These are phyloP conservation scores for Lithohypha guttulata DNA, from an alignment of 2,329 filamentous ascomycete species.

Conservation along the genomic window DNA sequence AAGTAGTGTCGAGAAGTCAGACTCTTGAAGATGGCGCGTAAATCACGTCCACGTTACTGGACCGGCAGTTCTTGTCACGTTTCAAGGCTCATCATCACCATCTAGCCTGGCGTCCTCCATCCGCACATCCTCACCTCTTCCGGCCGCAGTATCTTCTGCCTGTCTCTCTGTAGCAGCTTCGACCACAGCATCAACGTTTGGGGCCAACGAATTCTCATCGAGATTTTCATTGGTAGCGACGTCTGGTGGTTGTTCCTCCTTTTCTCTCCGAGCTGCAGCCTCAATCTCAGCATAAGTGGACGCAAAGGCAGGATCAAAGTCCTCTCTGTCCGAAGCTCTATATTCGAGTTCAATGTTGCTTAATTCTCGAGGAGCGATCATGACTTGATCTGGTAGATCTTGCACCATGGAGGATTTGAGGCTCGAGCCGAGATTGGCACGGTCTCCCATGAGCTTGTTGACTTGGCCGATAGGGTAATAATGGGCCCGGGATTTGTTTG, in stretches of 20 bases:
- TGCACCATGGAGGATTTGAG: slow-evolving; percentile 27
- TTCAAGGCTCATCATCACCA: too few species aligned
- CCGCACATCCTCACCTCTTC: too few species aligned
- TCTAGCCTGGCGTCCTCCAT: too few species aligned
- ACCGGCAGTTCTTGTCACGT: too few species aligned
- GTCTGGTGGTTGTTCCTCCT: slow-evolving; percentile 16
- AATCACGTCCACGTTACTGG: too few species aligned
- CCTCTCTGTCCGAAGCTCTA: slow-evolving; percentile 34
- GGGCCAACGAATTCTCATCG: too few species aligned
- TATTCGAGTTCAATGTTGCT: slow-evolving; percentile 20
- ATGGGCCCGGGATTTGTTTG: slow-evolving; percentile 41
- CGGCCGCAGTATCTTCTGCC: too few species aligned
- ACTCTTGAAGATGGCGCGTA: too few species aligned
- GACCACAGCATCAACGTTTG: slow-evolving; percentile 11
- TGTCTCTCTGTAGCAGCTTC: too few species aligned
- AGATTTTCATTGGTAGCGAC: slow-evolving; percentile 12
- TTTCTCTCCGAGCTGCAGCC: slow-evolving; percentile 13
- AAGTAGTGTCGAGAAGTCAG: too few species aligned
- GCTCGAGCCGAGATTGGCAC: slow-evolving; percentile 29
- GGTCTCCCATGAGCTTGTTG: slow-evolving; percentile 40
- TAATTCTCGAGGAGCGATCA: slow-evolving; percentile 42
- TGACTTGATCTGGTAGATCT: slow-evolving; percentile 36
- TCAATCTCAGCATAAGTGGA: slow-evolving; percentile 21
- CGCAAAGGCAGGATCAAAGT: slow-evolving; percentile 36
- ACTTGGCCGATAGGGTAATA: slow-evolving; percentile 45